phyloP scores from a whole-genome alignment of 2,329 filamentous ascomycete genomes.

The Fusarium liriodendri region DNA sequence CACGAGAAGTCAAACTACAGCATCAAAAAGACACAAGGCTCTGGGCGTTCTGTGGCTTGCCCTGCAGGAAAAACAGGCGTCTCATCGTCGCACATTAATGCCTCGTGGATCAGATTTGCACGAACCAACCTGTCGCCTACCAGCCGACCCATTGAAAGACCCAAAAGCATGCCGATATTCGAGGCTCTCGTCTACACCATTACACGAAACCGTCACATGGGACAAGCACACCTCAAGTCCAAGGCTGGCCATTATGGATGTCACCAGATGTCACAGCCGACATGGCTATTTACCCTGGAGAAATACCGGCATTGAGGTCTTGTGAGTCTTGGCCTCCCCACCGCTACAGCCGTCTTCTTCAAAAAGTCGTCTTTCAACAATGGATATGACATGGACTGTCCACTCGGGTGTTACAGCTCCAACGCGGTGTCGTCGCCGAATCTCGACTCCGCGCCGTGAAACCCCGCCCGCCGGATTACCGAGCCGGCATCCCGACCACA shows the following conservation, averaged over 20 bases:
- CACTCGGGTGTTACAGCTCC: neutral
- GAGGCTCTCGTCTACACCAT: neutral
- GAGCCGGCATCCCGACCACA: slow-evolving; percentile 25
- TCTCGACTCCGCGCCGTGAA: neutral
- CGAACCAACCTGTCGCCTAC: too few relatives aligned
- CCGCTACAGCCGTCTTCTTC: neutral
- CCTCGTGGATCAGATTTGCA: neutral
- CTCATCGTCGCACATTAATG: neutral
- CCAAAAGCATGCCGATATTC: neutral
- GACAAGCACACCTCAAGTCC: neutral
- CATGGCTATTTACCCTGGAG: slow-evolving; percentile 21
- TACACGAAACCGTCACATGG: neutral
- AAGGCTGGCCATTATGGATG: neutral
- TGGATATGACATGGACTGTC: neutral
- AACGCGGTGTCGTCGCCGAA: neutral
- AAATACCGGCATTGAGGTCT: neutral
- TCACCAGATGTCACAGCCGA: neutral
- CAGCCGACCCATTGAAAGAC: neutral
- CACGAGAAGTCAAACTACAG: neutral
- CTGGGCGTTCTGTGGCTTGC: neutral
- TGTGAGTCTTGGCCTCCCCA: neutral
- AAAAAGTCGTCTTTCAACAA: neutral
- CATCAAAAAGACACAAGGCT: neutral
- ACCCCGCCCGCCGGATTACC: slow-evolving; percentile 20
- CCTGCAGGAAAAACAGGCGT: neutral